Percentiles rank a stretch among this genome's conserved stretches.
Evolutionary conservation across 257 asterid genomes (phyloP).

Genomic region (Voacanga thouarsii): DNA sequence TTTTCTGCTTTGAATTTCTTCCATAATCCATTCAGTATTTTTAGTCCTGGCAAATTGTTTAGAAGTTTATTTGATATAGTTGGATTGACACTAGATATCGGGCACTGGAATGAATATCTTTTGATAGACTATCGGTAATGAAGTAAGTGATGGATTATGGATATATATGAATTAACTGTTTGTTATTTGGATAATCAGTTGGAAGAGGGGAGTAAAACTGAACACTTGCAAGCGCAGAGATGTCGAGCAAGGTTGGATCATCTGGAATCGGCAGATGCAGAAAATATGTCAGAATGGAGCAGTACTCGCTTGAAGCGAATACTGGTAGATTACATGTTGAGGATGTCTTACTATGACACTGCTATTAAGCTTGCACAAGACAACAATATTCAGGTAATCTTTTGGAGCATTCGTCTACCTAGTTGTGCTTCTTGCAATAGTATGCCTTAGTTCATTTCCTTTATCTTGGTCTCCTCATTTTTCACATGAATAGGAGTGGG

Average conservation of each 20-base stretch:
- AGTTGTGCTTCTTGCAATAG: neutral
- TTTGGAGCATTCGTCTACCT: neutral
- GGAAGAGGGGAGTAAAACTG: constrained; percentile 84
- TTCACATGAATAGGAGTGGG: neutral
- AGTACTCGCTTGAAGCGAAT: constrained; percentile 71
- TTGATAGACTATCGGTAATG: neutral
- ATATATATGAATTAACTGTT: neutral
- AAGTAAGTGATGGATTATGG: neutral
- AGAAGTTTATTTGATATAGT: neutral
- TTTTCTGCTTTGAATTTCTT: neutral
- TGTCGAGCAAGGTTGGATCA: constrained; percentile 83
- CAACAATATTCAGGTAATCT: constrained; percentile 75
- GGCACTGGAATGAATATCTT: neutral
- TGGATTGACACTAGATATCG: neutral
- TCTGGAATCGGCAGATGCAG: constrained; percentile 77
- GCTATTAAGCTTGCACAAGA: constrained; percentile 84
- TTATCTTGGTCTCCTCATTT: neutral
- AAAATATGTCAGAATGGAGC: constrained; percentile 66
- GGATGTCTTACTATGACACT: constrained; percentile 91
- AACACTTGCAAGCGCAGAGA: constrained; percentile 89
- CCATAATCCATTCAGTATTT: neutral
- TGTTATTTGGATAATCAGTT: constrained; percentile 45
- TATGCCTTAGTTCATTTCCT: neutral
- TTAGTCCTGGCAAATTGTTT: neutral
- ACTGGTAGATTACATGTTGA: constrained; percentile 91